Base-by-base conservation (phyloP, 345 rosid genomes). In the Mangifera indica region DNA sequence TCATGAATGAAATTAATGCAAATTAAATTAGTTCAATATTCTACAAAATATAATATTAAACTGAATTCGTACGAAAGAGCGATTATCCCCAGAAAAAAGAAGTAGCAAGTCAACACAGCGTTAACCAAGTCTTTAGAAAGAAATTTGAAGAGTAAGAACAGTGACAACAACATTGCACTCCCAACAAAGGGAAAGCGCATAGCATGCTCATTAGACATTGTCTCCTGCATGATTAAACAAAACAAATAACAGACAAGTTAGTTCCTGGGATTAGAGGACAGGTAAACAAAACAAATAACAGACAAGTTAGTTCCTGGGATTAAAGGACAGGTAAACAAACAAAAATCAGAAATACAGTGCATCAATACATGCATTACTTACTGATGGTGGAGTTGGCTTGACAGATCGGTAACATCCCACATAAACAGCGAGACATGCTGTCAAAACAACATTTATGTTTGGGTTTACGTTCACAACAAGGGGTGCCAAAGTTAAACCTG, bases 171-270 rank as follows among this genome's bases (percentile, higher is more conserved):
- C 98, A 95, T 86, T 20, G 99, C 98, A 82, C 99, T 95, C 75
- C 99, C 99, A 66, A 95, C 92, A 73, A 95, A 87, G 1, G 99
- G 99, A 78, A 95, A 93, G 73, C 98, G 97, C 99, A 95, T 95
- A 6, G 99, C 99, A 79, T 95, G 99, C 60, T 95, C 96, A 51
- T 86, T 91, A 12, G 98, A 95, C 99, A 95, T 91, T 1, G 97
- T 91, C 82, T 95, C 98, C 99, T 95, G 91, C 78, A 80, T 70
- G 59, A 70, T 25, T 63, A 74, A 76, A 71, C 26, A 61, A 0
- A 49, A 20, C 1, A 72, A 66, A 18, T 70, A 48, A 63, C 53
- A 73, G 48, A 9, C n/a, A n/a, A 67, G 37, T 70, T 48, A 37
- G 61, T 74, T 15, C 11, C 25, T 54, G 15, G 68, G 48, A 55